Base-by-base conservation (phyloP, 495 filamentous ascomycete species). In the Lepidopterella palustris region DNA sequence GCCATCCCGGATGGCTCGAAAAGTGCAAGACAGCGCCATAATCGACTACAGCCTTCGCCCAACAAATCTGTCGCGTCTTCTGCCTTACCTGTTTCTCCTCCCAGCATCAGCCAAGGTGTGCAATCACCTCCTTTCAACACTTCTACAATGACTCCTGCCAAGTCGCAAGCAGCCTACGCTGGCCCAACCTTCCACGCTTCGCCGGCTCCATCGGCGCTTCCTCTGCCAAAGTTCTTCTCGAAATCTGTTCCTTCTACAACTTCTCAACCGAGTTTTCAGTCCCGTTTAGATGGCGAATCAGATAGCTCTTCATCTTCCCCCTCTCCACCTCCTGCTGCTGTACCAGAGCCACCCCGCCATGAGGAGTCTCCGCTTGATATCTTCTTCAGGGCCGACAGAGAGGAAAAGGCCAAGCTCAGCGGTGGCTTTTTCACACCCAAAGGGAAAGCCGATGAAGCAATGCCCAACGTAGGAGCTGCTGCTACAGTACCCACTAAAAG, bases 171-270 rank as follows among this genome's bases (percentile, higher is more conserved):
- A 59, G 80, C 89, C 58, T 99, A 96, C 72, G 93, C 93, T 13
- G 93, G 93, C 15, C 88, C 92, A 15, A 95, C 89, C 0, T 99
- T 99, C 72, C 92, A 97, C 70, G 87, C 89, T 10, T 99, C 93
- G 1, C 93, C 93, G 13, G 92, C 91, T 2, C 88, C 95, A 1
- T 92, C 91, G 3, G 83, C 89, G n/a, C 80, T 99, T 4, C 95
- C 95, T 0, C 88, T 96, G 42, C 93, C 93, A 1, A 93, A 84
- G 70, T 96, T 96, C 70, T 82, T 96, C 54, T 88, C 87, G n/a
- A 92, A 86, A 57, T 86, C 89, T 0, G 76, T 90, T 11, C 84
- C 86, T 5, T 84, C 87, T 48, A 81, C 80, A 5, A 79, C 80
- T 15, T 60, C 68, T n/a, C 60, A 62, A 5, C 58, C 55, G 27